Evolutionary conservation across 2,329 filamentous ascomycete species (phyloP), one percentile per base, ranked within the genome.

Genomic region (Malbranchea cinnamomea): DNA sequence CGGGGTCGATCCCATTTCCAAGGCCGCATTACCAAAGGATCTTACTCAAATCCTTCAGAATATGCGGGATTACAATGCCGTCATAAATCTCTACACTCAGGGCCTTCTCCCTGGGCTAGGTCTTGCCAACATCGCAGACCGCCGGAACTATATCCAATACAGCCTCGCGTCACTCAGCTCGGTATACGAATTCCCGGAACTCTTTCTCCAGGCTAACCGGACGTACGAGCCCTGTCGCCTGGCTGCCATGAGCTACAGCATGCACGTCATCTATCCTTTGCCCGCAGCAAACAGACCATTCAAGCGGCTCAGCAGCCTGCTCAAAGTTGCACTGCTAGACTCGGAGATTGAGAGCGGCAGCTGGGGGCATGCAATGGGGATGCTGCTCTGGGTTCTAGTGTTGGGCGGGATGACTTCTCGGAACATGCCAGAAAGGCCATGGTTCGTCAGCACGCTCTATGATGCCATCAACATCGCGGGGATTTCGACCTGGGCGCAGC

Each of bases 111-210:
- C 36, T 3, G 22, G 30, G 11, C 35, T 38, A 6, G 39, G 40
- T 19, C 35, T 36, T 3, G 22, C 39, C 17, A 34, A 34, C 12
- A 40, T 41, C 10, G 39, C 39, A 12, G 55, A 60, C 36, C 48
- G 54, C 30, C 50, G 56, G 12, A 60, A 59, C 26, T 42, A 52
- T 4, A 45, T 55, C 16, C 53, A 59, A 31, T 48, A 54, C 25
- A 46, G 40, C 9, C 43, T 57, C 6, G 36, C 57, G 29, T 47
- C 39, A 4, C 35, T 58, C 3, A 43, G 46, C 4, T 37, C 50
- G 2, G 42, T 41, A 20, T 33, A 40, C n/a, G 33, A 46, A 8
- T 34, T 48, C 3, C 13, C 32, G 4, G 29, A 41, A 9, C 14
- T 32, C 13, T 33, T 33, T 17, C 11, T 13, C 12, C 16, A 36